Evolutionary conservation across 345 rosid genomes (phyloP), one percentile per base, ranked within the genome.

Genomic region (Eucalyptus sp.): DNA sequence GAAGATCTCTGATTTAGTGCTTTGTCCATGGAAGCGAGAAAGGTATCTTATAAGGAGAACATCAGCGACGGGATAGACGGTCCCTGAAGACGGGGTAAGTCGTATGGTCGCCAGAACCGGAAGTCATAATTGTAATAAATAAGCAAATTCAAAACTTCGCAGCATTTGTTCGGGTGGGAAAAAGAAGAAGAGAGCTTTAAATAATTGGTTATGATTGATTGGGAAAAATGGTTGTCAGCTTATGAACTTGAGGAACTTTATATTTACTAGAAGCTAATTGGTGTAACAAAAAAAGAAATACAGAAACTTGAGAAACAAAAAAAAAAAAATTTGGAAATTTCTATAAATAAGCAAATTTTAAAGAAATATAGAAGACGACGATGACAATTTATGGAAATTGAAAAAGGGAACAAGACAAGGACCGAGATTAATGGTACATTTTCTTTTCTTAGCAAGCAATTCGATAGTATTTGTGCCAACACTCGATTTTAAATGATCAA

Each of bases 341-440:
- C n/a, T n/a, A n/a, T n/a, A n/a, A n/a, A n/a, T n/a, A n/a, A n/a
- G n/a, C 58, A 52, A 52, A 52, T 52, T 18, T 52, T 1, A n/a
- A n/a, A n/a, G n/a, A n/a, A n/a, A n/a, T n/a, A n/a, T 0, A 2
- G 56, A 52, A 52, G 58, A 52, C 2, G 10, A 7, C 0, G 58
- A n/a, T n/a, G n/a, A 0, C 10, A 52, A 18, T 52, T 24, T 52
- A 52, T 52, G 58, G 58, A 52, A 52, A 52, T 52, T 4, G 2
- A 52, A 52, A 52, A 52, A 0, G 4, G 10, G 58, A 52, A 52
- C 58, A 52, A 18, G 58, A 52, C 58, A 7, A 52, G 0, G 24
- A 52, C 0, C 48, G 0, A 52, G 58, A 52, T 52, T 52, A 0
- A 52, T 7, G 24, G 58, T 52, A 18, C 58, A 52, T 56, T 52